phyloP scores from a whole-genome alignment of 208 protist species.

The Trichomonas vaginalis region DNA sequence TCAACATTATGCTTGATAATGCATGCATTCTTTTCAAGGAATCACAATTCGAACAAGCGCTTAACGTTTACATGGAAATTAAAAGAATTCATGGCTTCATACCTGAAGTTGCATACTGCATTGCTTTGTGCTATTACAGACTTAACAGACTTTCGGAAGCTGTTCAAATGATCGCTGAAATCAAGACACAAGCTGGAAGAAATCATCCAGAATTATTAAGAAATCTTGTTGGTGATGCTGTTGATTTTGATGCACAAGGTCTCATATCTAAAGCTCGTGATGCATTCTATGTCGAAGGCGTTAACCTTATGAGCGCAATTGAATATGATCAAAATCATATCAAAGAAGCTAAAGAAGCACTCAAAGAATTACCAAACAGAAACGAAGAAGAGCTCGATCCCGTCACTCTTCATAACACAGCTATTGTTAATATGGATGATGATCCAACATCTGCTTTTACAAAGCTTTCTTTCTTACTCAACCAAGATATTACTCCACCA shows the following conservation, averaged over 20 bases:
- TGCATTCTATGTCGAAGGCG: background rate
- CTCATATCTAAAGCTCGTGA: background rate
- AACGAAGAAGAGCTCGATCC: conserved; percentile 61
- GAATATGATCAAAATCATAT: background rate
- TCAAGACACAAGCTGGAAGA: background rate
- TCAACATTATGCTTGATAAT: background rate
- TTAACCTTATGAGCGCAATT: background rate
- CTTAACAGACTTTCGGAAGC: background rate
- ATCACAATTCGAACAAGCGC: background rate
- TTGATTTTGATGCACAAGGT: background rate
- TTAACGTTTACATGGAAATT: background rate
- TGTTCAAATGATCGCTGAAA: background rate
- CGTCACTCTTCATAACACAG: conserved; percentile 82
- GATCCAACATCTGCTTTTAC: conserved; percentile 70
- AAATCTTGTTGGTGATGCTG: background rate
- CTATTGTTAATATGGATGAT: conserved; percentile 77
- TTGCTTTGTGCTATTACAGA: background rate
- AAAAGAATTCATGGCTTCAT: background rate
- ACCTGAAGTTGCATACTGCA: background rate
- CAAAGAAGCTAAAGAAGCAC: background rate
- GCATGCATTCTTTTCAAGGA: background rate
- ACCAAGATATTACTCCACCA: conserved; percentile 72
- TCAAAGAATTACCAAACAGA: background rate
- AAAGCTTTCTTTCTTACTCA: conserved; percentile 79
- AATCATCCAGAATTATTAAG: background rate